Evolutionary conservation across 768 basidiomycete species (phyloP), one percentile per base, ranked within the genome.

Genomic region (Amylocystis lapponica): DNA sequence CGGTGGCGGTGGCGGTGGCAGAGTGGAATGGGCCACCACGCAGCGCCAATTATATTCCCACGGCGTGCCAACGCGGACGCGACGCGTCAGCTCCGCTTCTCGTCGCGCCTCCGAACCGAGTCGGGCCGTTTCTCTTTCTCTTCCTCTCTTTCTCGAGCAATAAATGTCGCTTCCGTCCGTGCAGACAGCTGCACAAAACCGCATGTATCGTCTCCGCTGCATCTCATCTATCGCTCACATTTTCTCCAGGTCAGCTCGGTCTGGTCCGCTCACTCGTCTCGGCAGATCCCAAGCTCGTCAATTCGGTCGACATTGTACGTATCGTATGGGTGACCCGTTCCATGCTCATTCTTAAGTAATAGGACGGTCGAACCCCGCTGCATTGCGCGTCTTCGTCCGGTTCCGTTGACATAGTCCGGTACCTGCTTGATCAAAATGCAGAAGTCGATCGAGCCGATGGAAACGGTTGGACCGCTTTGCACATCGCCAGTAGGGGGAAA

Each of bases 381-480:
- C 89, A 92, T 55, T 90, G 87, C 86, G 85, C 87, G 44, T 79
- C 87, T 11, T 82, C 81, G 10, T 78, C 78, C 16, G 87, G 86
- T 39, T 74, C 81, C 30, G 60, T 77, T 43, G 84, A 86, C 42
- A 79, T 87, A 48, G 72, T 59, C 22, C 69, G 75, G 41, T 85
- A 78, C 61, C 70, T 92, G 51, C 67, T 90, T 45, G 82, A 81
- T 62, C 77, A 79, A 52, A 71, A 76, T 47, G 81, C 81, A 20
- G 80, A 86, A 47, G 74, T 87, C 31, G 75, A 85, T 63, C 74
- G 74, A 53, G 58, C 64, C 16, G 88, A 91, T 62, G 71, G 59
- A 43, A 71, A 72, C 49, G 79, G 85, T 34, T 92, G 89, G 88
- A 79, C 84, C 11, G 68, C 88, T 20, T 70, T 92, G 26, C 87